These are phyloP conservation scores for Globisporangium spinosum DNA, from an alignment of 352 stramenopile genomes.

Conservation along the genomic window DNA sequence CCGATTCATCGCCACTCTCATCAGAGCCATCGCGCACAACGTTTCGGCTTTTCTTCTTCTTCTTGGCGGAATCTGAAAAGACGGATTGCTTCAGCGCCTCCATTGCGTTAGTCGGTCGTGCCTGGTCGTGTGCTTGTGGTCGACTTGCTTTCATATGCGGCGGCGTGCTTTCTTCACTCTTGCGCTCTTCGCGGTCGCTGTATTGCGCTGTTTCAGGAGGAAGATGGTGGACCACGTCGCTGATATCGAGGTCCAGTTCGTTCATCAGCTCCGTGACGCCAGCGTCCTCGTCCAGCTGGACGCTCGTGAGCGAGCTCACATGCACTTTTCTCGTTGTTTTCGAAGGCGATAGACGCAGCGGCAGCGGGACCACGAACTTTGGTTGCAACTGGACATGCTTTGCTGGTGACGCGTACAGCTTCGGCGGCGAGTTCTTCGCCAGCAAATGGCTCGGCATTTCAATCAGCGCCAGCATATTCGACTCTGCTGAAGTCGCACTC, in stretches of 20 bases:
- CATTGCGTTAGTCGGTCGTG: background rate
- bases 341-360: background rate
- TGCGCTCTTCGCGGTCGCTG: constrained; percentile 32
- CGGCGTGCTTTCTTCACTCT: constrained; percentile 54
- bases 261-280: constrained; percentile 48
- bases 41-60: constrained; percentile 11
- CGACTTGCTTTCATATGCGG: constrained; percentile 26
- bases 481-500: background rate
- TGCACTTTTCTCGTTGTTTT: background rate
- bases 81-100: constrained; percentile 9
- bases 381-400: constrained; percentile 12
- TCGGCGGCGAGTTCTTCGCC: constrained; percentile 12
- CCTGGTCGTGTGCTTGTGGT: background rate
- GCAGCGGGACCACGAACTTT: constrained; percentile 6
- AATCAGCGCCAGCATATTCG: constrained; percentile 18
- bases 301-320: background rate
- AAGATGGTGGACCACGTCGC: constrained; percentile 18
- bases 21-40: constrained; percentile 2
- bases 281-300: constrained; percentile 33
- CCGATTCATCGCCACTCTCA: background rate
- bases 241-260: constrained; percentile 44
- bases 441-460: constrained; percentile 30
- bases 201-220: constrained; percentile 10
- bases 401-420: constrained; percentile 17
- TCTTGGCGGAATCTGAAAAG: background rate